Evolutionary conservation across 2,329 filamentous ascomycete genomes (phyloP), one percentile per base, ranked within the genome.

Genomic region (Trichothecium roseum): DNA sequence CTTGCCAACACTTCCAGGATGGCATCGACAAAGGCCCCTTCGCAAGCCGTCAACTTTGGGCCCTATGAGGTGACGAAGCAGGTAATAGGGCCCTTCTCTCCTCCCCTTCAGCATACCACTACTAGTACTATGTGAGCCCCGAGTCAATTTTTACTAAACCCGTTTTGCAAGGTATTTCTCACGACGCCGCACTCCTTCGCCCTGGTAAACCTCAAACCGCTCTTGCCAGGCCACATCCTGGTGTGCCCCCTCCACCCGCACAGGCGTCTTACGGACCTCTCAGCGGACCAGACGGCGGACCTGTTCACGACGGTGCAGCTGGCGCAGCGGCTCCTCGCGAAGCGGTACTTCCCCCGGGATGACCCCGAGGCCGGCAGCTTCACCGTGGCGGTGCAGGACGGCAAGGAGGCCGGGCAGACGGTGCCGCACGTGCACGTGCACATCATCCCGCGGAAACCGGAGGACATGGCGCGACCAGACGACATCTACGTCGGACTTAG

Each of bases 301-400:
- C 74, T 98, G 16, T 94, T 95, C 62, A 57, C 72, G n/a, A 81
- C 88, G 2, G 87, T 94, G 18, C 86, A 91, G 56, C 75, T 77
- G 28, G 79, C 94, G 5, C 81, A 88, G 48, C 72, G 71, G 32
- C 87, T 93, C 64, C 70, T 95, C 9, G 72, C 73, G 1, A 59
- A 57, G 13, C 57, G 63, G 26, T 77, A 77, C 51, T 78, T 79
- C 45, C 43, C 49, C 57, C 77, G 42, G 70, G 72, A 54, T 53
- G 36, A 48, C 29, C 53, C 59, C 8, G 59, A 69, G 24, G 81
- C 77, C 5, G 77, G 84, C 8, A 83, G 84, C 40, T 81, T 96
- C 62, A 96, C 94, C 53, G 79, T 98, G 34, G 88, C 89, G 0
- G 73, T 98, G n/a, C 91, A 98, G 57, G 91, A 98, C 57, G 91